Evolutionary conservation across 768 basidiomycete genomes (phyloP), one percentile per base, ranked within the genome.

Genomic region (Boletus patriciae): DNA sequence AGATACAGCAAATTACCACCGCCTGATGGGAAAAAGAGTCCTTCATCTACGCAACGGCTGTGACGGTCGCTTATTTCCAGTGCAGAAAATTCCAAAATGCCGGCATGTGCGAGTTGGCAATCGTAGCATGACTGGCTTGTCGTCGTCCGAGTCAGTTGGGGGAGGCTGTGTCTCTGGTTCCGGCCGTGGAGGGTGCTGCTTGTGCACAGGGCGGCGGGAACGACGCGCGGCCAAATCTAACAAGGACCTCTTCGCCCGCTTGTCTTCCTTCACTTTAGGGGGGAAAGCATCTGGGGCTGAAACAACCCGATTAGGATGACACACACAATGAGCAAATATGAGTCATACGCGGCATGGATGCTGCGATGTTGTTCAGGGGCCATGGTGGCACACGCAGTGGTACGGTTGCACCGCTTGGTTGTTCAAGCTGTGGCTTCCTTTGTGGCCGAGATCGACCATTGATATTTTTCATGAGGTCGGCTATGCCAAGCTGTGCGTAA

Each of bases 201-300:
- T 66, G 54, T 68, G 70, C 9, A 65, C 49, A 21, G 67, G 67
- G 41, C 70, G 67, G 41, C 70, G 67, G 29, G 65, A 61, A 23
- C 65, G 66, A 27, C 62, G 60, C 0, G 41, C 36, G 15, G 33
- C 50, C 21, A 36, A 25, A 59, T 58, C 54, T 15, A 56, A 46
- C 6, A 53, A 43, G 1, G 43, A 50, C 50, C 9, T 64, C 45
- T 63, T 68, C 34, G 37, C 38, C 21, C 58, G 63, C 57, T 55
- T 59, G 27, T 59, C 55, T 31, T 64, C 56, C 10, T 33, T 52
- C 54, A 52, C 51, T 57, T 65, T 61, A 53, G 60, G 57, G 42
- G 70, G 65, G 62, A 73, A 76, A 6, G 67, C 72, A 57, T 75
- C 74, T 2, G 77, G 77, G 2, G 77, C 77, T 78, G 60, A 50